Conservation (phyloP, 208 protist species). For the Leishmania martiniquensis region DNA sequence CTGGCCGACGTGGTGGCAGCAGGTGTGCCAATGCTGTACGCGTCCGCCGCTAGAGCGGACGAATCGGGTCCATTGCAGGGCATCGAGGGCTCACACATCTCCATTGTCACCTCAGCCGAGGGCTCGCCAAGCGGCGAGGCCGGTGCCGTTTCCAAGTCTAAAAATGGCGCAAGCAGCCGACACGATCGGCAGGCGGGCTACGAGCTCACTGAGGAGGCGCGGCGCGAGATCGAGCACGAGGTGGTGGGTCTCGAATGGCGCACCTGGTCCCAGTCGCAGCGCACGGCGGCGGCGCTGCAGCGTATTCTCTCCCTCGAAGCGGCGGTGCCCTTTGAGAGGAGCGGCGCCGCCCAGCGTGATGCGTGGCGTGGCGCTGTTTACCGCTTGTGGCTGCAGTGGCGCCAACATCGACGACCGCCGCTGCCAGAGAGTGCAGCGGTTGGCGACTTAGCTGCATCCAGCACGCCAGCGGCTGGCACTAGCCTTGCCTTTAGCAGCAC, state of each 20-base stretch:
- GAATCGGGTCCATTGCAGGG: not conserved
- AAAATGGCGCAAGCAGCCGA: not conserved
- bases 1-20: conserved; percentile 34
- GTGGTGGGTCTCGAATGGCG: conserved; percentile 75
- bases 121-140: not conserved
- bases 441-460: not conserved
- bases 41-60: not conserved
- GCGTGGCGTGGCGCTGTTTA: conserved; percentile 36
- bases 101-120: not conserved
- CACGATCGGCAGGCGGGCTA: not conserved
- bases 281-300: conserved; percentile 65
- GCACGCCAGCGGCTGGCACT: not conserved
- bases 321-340: conserved; percentile 62
- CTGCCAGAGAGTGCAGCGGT: not conserved
- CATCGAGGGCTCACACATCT: not conserved
- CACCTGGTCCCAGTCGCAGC: conserved; percentile 65
- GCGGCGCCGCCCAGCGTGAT: conserved; percentile 12
- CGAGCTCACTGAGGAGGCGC: conserved; percentile 8
- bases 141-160: not conserved
- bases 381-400: conserved; percentile 48
- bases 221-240: conserved; percentile 52
- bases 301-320: conserved; percentile 71
- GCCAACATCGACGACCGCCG: conserved; percentile 11
- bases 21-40: conserved; percentile 37
- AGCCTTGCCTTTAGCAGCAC: not conserved